Percentiles rank a stretch among this genome's conserved stretches.
Evolutionary conservation across 23 red algal genomes (phyloP).

Genomic region (Gracilaria domingensis): DNA sequence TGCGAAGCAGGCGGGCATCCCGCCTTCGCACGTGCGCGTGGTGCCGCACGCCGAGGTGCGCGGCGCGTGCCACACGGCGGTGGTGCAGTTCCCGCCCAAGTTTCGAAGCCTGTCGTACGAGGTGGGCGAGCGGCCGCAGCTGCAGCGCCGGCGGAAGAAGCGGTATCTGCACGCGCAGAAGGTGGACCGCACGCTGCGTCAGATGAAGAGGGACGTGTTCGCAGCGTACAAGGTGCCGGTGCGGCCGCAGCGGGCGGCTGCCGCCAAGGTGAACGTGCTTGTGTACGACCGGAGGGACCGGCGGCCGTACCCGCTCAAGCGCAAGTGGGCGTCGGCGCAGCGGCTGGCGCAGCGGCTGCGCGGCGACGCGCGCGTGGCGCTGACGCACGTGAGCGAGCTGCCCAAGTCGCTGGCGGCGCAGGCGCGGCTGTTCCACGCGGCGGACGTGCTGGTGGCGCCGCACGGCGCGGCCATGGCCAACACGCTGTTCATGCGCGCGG

Average conservation of each 20-base stretch:
- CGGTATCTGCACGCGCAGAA: background rate
- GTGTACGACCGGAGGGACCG: conserved; percentile 28
- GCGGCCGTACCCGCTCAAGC: background rate
- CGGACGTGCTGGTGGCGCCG: conserved; percentile 46
- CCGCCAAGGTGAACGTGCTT: conserved; percentile 20
- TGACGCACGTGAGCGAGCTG: background rate
- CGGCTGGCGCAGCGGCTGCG: background rate
- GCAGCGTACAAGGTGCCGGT: background rate
- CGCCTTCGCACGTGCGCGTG: background rate
- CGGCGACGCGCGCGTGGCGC: background rate
- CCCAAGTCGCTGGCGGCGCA: conserved; percentile 27
- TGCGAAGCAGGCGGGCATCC: background rate
- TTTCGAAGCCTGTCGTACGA: background rate
- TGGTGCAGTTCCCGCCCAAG: background rate
- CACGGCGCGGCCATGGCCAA: conserved; percentile 61
- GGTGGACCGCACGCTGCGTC: background rate
- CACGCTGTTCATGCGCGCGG: conserved; percentile 11
- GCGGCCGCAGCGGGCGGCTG: background rate
- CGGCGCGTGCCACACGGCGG: background rate
- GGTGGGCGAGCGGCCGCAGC: background rate
- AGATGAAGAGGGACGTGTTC: background rate
- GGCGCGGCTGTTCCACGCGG: background rate
- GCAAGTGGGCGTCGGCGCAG: conserved; percentile 16
- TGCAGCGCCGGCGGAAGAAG: background rate
- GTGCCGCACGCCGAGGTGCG: background rate